These are phyloP conservation scores for Quercus gilva DNA, from an alignment of 306 rosid species.

Conservation along the genomic window DNA sequence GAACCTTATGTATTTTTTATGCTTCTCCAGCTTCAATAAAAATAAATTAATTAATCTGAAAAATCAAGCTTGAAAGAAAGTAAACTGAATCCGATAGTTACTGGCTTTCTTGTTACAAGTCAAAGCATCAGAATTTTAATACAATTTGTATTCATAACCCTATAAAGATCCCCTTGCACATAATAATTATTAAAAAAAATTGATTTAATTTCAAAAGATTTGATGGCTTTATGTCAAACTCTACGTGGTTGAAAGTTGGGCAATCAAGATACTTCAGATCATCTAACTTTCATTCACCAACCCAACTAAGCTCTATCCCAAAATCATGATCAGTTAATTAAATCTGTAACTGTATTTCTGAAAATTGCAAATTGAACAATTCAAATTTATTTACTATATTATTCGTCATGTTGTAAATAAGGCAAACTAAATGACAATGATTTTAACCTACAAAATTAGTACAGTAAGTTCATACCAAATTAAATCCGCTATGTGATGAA, in stretches of 20 bases:
- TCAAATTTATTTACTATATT: neutral
- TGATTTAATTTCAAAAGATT: neutral
- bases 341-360: neutral
- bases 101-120: neutral
- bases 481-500: slow-evolving; percentile 2
- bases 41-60: neutral
- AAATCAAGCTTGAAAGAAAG: neutral
- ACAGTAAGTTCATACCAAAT: neutral
- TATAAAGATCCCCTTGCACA: neutral
- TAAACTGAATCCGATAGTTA: neutral
- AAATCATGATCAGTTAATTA: neutral
- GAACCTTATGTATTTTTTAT: no score
- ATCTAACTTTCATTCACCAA: neutral
- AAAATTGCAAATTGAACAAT: neutral
- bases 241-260: neutral
- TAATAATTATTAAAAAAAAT: neutral
- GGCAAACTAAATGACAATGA: neutral
- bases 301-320: neutral
- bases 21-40: no score
- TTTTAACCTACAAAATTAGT: neutral
- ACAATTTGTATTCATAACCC: neutral
- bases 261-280: neutral
- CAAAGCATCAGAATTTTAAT: neutral
- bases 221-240: neutral
- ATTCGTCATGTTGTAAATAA: neutral